phyloP scores from a whole-genome alignment of 2,329 filamentous ascomycete genomes.

The Penicillium sp. region DNA sequence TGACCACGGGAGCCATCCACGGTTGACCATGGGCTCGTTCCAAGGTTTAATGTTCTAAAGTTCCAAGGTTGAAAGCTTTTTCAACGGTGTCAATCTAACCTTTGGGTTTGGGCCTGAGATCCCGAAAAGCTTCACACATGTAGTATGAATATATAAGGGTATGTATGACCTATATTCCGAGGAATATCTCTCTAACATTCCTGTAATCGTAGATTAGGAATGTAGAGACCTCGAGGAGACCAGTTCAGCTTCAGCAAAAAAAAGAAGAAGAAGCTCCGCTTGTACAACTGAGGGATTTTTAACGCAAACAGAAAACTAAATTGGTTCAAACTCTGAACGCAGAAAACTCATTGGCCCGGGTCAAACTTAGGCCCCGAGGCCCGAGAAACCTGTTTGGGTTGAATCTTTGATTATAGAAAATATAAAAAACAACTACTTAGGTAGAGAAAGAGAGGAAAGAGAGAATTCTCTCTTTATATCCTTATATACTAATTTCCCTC shows the following conservation, averaged over 20 bases:
- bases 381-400: conserved; percentile 7
- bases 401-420: not conserved
- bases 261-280: not conserved
- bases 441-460: not conserved
- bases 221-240: not conserved
- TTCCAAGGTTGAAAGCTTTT: not conserved
- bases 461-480: too few species aligned
- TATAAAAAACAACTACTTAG: too few species aligned
- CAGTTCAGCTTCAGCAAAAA: not conserved
- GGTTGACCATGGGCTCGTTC: not conserved
- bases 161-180: not conserved
- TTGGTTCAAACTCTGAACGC: not conserved
- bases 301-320: conserved; percentile 10
- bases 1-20: not conserved
- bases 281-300: conserved; percentile 13
- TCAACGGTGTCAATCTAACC: not conserved
- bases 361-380: conserved; percentile 21
- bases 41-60: not conserved
- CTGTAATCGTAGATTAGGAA: not conserved
- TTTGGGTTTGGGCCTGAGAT: not conserved
- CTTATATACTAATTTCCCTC: not conserved
- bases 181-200: not conserved
- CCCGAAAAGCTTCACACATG: not conserved
- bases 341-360: conserved; percentile 13
- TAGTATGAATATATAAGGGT: too few species aligned